Conservation (phyloP, 495 filamentous ascomycete genomes). For the Penicillium flavigenum region DNA sequence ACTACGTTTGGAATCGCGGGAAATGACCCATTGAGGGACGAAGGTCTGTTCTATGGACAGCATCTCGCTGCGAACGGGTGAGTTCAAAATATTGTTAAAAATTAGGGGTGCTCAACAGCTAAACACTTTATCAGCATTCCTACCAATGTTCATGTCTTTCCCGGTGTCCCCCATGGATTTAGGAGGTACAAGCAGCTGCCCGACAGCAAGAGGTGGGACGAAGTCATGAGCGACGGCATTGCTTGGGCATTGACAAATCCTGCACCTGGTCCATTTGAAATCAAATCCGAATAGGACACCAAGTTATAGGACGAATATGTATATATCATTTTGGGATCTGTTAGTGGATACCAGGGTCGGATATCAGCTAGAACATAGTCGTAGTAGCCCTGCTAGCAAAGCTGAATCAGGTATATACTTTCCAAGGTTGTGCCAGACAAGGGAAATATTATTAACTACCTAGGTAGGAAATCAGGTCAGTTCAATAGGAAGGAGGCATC, state of each 20-base stretch:
- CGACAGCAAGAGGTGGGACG: conserved; percentile 41
- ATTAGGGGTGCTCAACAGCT: background rate
- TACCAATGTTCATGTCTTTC: conserved; percentile 43
- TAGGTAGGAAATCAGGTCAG: background rate
- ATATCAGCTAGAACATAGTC: background rate
- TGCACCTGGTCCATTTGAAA: conserved; percentile 28
- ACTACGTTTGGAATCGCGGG: conserved; percentile 48
- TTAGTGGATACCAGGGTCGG: background rate
- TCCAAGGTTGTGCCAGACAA: background rate
- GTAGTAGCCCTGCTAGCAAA: background rate
- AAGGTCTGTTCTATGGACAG: conserved; percentile 46
- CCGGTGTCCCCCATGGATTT: conserved; percentile 50
- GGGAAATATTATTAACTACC: background rate
- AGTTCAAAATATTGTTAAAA: conserved; percentile 12
- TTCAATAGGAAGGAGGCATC: background rate
- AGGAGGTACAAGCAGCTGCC: conserved; percentile 36
- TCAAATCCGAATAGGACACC: conserved; percentile 30
- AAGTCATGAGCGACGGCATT: conserved; percentile 42
- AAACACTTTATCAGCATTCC: conserved; percentile 32
- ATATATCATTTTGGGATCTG: background rate
- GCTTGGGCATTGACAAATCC: conserved; percentile 40
- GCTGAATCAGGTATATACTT: background rate
- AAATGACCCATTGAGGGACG: conserved; percentile 47
- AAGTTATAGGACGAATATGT: background rate
- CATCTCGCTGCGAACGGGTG: conserved; percentile 48